phyloP scores from a whole-genome alignment of 805 yeast species.

The Hanseniaspora meyeri region DNA sequence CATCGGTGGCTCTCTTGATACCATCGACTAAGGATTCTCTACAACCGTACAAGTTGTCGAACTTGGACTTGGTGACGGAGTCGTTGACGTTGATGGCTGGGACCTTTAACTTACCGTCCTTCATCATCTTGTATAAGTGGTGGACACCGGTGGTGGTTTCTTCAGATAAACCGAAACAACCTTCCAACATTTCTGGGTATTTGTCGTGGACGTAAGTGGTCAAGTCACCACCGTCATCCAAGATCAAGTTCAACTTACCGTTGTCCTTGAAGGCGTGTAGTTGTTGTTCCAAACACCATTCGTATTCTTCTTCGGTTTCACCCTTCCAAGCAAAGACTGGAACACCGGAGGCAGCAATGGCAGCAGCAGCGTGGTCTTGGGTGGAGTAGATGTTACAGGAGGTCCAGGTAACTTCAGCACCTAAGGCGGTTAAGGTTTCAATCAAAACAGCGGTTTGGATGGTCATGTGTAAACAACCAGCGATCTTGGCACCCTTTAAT shows the following conservation, averaged over 20 bases:
- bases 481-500: constrained; percentile 94
- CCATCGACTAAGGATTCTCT: constrained; percentile 98
- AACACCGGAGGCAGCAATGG: constrained; percentile 97
- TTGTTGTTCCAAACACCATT: constrained; percentile 99
- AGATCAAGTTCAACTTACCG: constrained; percentile 87
- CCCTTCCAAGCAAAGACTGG: constrained; percentile 99
- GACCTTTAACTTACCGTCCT: constrained; percentile 78
- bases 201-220: constrained; percentile 93
- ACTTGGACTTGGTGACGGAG: constrained; percentile 97
- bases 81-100: constrained; percentile 99
- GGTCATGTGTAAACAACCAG: constrained; percentile 99
- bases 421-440: constrained; percentile 91
- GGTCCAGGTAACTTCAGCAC: constrained; percentile 99
- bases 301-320: constrained; percentile 98
- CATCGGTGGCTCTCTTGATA: constrained; percentile 99
- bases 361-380: constrained; percentile 99
- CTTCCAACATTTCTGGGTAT: constrained; percentile 94
- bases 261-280: constrained; percentile 93
- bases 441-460: constrained; percentile 97
- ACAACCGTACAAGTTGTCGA: constrained; percentile 98
- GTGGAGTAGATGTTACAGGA: constrained; percentile 99
- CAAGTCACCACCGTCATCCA: constrained; percentile 99
- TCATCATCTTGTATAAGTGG: constrained; percentile 93
- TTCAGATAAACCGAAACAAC: constrained; percentile 91
- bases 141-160: constrained; percentile 99